Evolutionary conservation across 1,139 yeast genomes (phyloP).

Genomic region (Geotrichum aggregatum): DNA sequence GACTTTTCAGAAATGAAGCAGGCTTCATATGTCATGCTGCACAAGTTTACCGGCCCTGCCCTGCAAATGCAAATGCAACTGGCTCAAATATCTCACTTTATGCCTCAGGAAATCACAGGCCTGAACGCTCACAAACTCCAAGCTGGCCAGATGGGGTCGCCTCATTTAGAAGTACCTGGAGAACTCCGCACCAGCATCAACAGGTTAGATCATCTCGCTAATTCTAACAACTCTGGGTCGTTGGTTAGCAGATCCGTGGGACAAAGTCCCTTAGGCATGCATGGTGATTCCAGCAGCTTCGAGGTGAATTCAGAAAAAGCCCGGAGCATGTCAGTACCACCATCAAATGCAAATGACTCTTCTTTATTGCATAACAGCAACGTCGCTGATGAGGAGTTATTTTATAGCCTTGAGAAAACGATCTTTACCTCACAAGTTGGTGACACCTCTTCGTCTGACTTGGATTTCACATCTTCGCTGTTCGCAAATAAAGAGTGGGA

Average conservation of each 20-base stretch:
- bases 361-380: neutral
- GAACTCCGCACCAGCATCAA: neutral
- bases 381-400: neutral
- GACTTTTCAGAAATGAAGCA: slow-evolving; percentile 36
- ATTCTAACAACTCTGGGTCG: neutral
- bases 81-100: slow-evolving; percentile 26
- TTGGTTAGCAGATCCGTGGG: neutral
- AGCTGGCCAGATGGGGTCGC: slow-evolving; percentile 22
- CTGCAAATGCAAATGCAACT: slow-evolving; percentile 25
- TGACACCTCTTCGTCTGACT: neutral
- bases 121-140: neutral
- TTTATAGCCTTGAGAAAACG: neutral
- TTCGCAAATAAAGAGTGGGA: slow-evolving; percentile 1
- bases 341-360: no score
- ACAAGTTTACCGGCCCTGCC: slow-evolving; percentile 30
- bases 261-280: slow-evolving; percentile 2
- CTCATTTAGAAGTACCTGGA: slow-evolving; percentile 3
- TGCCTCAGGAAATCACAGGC: slow-evolving; percentile 23
- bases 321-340: slow-evolving; percentile 2
- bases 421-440: neutral
- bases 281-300: neutral
- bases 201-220: neutral
- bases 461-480: neutral
- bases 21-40: slow-evolving; percentile 30
- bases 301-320: neutral